phyloP scores from a whole-genome alignment of 495 filamentous ascomycete species.

The Trichodelitschia bisporula region DNA sequence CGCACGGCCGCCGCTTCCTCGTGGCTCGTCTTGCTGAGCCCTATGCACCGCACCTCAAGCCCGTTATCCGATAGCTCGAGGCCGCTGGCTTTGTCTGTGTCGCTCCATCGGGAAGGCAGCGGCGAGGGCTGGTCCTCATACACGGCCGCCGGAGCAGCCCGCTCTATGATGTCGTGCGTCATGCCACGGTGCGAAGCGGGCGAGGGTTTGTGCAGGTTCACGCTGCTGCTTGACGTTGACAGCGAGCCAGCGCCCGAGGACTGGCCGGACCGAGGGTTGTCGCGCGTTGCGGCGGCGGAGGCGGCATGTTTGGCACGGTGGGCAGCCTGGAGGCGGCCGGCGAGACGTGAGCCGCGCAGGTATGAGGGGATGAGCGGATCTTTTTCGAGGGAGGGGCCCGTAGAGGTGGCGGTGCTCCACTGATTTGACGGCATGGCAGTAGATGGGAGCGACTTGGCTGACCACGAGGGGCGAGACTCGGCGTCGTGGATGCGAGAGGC shows the following conservation, averaged over 20 bases:
- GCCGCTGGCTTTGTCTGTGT: slow-evolving; percentile 42
- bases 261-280: slow-evolving; percentile 3
- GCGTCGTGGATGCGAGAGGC: too few relatives aligned
- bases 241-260: slow-evolving; percentile 22
- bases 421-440: too few relatives aligned
- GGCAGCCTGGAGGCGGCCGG: slow-evolving; percentile 44
- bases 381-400: too few relatives aligned
- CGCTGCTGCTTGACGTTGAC: slow-evolving; percentile 36
- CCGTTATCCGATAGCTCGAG: slow-evolving; percentile 53
- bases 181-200: slow-evolving; percentile 44
- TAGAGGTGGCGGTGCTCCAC: too few relatives aligned
- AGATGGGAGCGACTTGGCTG: too few relatives aligned
- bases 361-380: slow-evolving; percentile 73
- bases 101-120: slow-evolving; percentile 66
- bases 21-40: slow-evolving; percentile 36
- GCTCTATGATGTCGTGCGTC: slow-evolving; percentile 70
- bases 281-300: too few relatives aligned
- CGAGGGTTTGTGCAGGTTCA: slow-evolving; percentile 32
- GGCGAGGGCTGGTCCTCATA: slow-evolving; percentile 32
- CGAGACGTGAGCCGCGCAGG: slow-evolving; percentile 50
- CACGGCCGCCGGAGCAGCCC: slow-evolving; percentile 31
- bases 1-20: slow-evolving; percentile 72
- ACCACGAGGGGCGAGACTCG: too few relatives aligned
- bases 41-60: slow-evolving; percentile 51
- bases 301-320: slow-evolving; percentile 35